Conservation (phyloP, 768 basidiomycete species). For the Lentinus brumalis region DNA sequence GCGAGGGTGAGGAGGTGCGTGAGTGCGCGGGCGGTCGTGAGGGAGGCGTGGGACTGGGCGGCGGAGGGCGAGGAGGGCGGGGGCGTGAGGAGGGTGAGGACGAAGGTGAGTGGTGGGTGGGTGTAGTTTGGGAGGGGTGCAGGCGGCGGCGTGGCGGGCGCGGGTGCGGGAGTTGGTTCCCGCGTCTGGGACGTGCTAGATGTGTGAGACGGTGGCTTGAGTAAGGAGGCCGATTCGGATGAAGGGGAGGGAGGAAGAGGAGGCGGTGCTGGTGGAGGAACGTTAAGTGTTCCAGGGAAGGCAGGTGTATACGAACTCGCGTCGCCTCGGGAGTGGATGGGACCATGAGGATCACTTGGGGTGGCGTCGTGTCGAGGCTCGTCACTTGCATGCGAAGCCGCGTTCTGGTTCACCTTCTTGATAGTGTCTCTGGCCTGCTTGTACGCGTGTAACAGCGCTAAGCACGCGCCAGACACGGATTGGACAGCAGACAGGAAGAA, state of each 20-base stretch:
- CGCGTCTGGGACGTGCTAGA: conserved; percentile 2
- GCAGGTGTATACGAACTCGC: not conserved
- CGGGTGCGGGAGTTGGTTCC: not conserved
- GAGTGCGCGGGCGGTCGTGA: conserved; percentile 23
- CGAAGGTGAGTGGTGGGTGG: conserved; percentile 28
- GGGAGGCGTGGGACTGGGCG: conserved; percentile 33
- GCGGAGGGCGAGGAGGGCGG: conserved; percentile 16
- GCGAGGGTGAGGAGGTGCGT: conserved; percentile 27
- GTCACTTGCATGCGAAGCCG: not conserved
- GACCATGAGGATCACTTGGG: not conserved
- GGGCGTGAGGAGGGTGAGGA: conserved; percentile 30
- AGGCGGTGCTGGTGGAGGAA: not conserved
- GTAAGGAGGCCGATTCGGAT: conserved; percentile 6
- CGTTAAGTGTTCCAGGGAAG: conserved; percentile 8
- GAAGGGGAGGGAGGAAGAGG: conserved; percentile 8
- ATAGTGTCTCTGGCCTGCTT: conserved; percentile 65
- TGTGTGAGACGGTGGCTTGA: conserved; percentile 7
- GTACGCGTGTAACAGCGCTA: conserved; percentile 69
- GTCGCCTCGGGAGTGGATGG: not conserved
- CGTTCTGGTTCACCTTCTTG: conserved; percentile 58
- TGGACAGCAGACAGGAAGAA: conserved; percentile 76
- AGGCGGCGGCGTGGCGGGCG: conserved; percentile 21
- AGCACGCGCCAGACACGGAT: conserved; percentile 65
- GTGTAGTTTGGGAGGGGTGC: conserved; percentile 24
- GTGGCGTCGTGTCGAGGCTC: not conserved